Evolutionary conservation across 2,329 filamentous ascomycete species (phyloP).

Genomic region (Lecanosticta acicola): DNA sequence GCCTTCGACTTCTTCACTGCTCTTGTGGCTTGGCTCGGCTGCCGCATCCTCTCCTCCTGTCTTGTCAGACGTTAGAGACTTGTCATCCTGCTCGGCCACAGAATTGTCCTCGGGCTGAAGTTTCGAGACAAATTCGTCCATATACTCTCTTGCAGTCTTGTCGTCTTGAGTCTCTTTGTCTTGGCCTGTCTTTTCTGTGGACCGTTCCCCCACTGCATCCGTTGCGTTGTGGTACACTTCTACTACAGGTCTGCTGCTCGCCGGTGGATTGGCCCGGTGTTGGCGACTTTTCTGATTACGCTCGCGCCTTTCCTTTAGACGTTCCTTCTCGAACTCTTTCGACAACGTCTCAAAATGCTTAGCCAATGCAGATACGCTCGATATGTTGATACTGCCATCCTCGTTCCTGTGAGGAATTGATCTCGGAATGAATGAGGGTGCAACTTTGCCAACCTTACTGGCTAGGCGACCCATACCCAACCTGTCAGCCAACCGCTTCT

Average conservation of each 20-base stretch:
- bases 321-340: conserved; percentile 92
- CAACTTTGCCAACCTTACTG: conserved; percentile 50
- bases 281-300: conserved; percentile 69
- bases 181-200: conserved; percentile 4
- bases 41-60: conserved; percentile 5
- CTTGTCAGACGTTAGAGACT: conserved; percentile 6
- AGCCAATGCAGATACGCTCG: conserved; percentile 83
- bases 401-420: conserved; percentile 68
- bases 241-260: conserved; percentile 90
- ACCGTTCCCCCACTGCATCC: conserved; percentile 62
- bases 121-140: conserved; percentile 15
- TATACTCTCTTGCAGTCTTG: conserved; percentile 9
- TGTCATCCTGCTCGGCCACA: conserved; percentile 8
- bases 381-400: conserved; percentile 37
- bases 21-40: conserved; percentile 15
- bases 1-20: conserved; percentile 46
- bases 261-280: conserved; percentile 79
- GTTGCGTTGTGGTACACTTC: conserved; percentile 93
- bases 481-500: conserved; percentile 69
- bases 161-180: conserved; percentile 13
- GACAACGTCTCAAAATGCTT: conserved; percentile 96
- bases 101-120: conserved; percentile 18
- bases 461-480: conserved; percentile 35
- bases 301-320: conserved; percentile 76
- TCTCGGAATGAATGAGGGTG: conserved; percentile 75